Conservation (phyloP, 192 early-diverging fungal genomes). For the Pilobolus umbonatus region DNA sequence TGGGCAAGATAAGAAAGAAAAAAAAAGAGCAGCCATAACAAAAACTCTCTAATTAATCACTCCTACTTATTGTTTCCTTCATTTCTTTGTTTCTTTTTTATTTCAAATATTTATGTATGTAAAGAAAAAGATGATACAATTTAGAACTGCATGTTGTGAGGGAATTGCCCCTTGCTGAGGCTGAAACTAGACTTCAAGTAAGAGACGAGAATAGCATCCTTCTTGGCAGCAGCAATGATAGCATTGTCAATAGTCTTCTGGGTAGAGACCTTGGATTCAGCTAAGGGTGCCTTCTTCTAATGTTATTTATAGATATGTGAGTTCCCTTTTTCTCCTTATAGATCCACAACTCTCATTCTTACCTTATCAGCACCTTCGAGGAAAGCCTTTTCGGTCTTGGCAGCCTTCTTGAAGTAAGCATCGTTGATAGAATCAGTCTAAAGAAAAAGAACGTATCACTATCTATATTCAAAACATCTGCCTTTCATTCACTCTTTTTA, state of each 20-base stretch:
- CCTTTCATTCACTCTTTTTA: conserved; percentile 16
- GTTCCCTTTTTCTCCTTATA: no score
- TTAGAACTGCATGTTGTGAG: conserved; percentile 97
- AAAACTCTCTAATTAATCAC: not conserved
- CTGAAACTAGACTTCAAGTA: conserved; percentile 90
- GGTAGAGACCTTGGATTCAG: conserved; percentile 75
- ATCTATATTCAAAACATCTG: not conserved
- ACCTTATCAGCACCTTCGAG: conserved; percentile 74
- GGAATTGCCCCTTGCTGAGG: conserved; percentile 93
- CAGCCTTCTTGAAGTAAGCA: conserved; percentile 84
- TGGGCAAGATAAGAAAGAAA: no score
- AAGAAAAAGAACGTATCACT: not conserved
- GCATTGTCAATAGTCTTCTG: conserved; percentile 90
- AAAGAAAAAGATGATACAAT: conserved; percentile 9
- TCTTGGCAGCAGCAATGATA: conserved; percentile 73
- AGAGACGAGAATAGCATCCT: conserved; percentile 79
- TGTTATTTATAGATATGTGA: not conserved
- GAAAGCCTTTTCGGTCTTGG: conserved; percentile 86
- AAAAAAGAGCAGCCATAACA: not conserved
- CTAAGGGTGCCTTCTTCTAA: conserved; percentile 72
- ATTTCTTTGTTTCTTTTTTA: not conserved
- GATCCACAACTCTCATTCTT: no score
- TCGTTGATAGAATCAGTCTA: conserved; percentile 77
- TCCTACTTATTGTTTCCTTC: no score
- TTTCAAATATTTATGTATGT: not conserved